Evolutionary conservation across 768 basidiomycete species (phyloP).

Genomic region (Leucogyrophana mollusca): DNA sequence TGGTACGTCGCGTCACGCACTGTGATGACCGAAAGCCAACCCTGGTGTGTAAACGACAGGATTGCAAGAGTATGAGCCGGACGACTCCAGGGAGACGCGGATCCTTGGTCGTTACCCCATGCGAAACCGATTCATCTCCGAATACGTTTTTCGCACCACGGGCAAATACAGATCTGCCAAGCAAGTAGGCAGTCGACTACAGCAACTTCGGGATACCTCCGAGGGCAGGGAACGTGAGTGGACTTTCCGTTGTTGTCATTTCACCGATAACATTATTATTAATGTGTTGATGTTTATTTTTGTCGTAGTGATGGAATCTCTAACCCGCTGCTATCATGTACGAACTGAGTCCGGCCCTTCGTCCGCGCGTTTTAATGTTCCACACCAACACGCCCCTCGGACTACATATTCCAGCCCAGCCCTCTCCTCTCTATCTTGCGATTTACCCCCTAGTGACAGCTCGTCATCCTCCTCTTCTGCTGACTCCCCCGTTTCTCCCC

Average conservation of each 20-base stretch:
- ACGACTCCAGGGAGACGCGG: constrained; percentile 70
- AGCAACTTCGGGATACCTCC: constrained; percentile 73
- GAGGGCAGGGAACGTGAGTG: constrained; percentile 69
- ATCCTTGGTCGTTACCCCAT: constrained; percentile 75
- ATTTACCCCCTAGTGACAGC: constrained; percentile 9
- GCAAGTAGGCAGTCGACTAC: constrained; percentile 78
- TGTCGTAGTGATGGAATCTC: constrained; percentile 34
- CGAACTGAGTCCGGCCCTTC: constrained; percentile 19
- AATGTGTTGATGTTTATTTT: constrained; percentile 30
- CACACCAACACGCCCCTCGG: constrained; percentile 12
- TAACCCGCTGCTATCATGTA: constrained; percentile 32
- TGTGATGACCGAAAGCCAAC: not conserved
- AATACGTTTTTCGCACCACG: constrained; percentile 68
- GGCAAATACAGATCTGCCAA: constrained; percentile 72
- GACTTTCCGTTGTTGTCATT: constrained; percentile 10
- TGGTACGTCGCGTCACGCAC: constrained; percentile 42
- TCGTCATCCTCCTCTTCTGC: constrained; percentile 19
- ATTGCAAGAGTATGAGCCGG: constrained; percentile 69
- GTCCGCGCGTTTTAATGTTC: constrained; percentile 15
- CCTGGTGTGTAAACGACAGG: no score
- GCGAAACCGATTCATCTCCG: constrained; percentile 79
- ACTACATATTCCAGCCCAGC: constrained; percentile 14
- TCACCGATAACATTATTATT: no score
- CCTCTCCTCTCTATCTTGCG: constrained; percentile 24
- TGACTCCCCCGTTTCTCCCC: constrained; percentile 12